Percentiles rank a stretch among this genome's conserved stretches.
Conservation (phyloP, 139 green algal genomes). For the Closterium sp. region DNA sequence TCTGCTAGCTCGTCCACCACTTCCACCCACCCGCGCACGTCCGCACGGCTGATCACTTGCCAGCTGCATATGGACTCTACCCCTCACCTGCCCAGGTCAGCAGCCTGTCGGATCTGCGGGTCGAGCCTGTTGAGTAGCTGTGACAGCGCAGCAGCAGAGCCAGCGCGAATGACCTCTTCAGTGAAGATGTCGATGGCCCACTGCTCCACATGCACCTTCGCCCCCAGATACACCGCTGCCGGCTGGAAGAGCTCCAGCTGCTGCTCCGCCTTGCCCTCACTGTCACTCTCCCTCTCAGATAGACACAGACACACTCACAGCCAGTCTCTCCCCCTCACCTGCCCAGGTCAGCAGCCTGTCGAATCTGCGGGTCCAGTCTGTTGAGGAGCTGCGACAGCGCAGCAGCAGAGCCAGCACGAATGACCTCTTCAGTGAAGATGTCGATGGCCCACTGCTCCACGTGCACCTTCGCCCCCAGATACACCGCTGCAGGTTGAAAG, state of each 20-base stretch:
- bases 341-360: constrained; percentile 51
- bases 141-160: constrained; percentile 53
- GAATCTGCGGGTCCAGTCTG: constrained; percentile 59
- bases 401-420: constrained; percentile 55
- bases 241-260: constrained; percentile 48
- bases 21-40: constrained; percentile 53
- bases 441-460: constrained; percentile 64
- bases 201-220: constrained; percentile 18
- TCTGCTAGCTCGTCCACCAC: constrained; percentile 54
- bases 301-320: too few species aligned
- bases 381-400: constrained; percentile 68
- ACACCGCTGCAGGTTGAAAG: constrained; percentile 57
- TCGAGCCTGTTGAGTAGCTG: constrained; percentile 66
- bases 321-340: neutral
- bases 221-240: constrained; percentile 57
- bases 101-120: constrained; percentile 50
- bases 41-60: constrained; percentile 59
- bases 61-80: constrained; percentile 24
- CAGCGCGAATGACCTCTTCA: constrained; percentile 65
- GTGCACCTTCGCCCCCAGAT: constrained; percentile 59
- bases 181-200: constrained; percentile 82
- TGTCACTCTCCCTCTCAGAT: neutral
- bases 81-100: constrained; percentile 46
- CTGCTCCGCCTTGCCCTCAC: constrained; percentile 9
- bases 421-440: constrained; percentile 84